Percentiles rank a stretch among this genome's conserved stretches.
Conservation (phyloP, 768 basidiomycete genomes). For the Boletus edulis region DNA sequence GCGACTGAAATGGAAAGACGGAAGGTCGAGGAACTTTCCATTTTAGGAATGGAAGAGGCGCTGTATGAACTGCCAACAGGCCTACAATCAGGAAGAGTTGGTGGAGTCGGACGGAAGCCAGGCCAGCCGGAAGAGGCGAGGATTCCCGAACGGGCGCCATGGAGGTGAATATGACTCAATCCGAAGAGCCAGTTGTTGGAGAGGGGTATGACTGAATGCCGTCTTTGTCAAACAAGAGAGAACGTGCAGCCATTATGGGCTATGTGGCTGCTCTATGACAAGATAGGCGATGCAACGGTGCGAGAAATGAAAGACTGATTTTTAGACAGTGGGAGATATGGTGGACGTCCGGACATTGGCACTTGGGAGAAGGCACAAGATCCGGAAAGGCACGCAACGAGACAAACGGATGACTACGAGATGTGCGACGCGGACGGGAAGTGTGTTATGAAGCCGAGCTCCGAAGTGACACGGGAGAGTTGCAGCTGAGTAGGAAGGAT, state of each 20-base stretch:
- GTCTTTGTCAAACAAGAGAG: not conserved
- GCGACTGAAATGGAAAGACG: slow-evolving; percentile 12
- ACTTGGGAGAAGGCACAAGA: not conserved
- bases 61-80: not conserved
- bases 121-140: not conserved
- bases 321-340: slow-evolving; percentile 6
- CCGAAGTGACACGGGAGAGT: slow-evolving; percentile 1
- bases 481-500: not conserved
- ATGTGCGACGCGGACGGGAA: slow-evolving; percentile 7
- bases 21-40: slow-evolving; percentile 11
- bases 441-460: slow-evolving; percentile 2
- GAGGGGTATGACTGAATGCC: not conserved
- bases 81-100: not conserved
- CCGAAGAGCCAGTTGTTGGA: slow-evolving; percentile 6
- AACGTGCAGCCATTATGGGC: not conserved
- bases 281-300: not conserved
- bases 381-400: slow-evolving; percentile 6
- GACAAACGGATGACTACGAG: not conserved
- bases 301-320: not conserved
- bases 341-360: not conserved
- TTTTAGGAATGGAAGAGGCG: slow-evolving; percentile 12
- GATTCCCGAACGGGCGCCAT: slow-evolving; percentile 5
- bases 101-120: slow-evolving; percentile 9
- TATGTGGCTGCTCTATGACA: not conserved
- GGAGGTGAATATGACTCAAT: slow-evolving; percentile 5